Evolutionary conservation across 1,284 basidiomycete genomes (phyloP), one percentile per base, ranked within the genome.

Genomic region (Clitocybe nebularis): DNA sequence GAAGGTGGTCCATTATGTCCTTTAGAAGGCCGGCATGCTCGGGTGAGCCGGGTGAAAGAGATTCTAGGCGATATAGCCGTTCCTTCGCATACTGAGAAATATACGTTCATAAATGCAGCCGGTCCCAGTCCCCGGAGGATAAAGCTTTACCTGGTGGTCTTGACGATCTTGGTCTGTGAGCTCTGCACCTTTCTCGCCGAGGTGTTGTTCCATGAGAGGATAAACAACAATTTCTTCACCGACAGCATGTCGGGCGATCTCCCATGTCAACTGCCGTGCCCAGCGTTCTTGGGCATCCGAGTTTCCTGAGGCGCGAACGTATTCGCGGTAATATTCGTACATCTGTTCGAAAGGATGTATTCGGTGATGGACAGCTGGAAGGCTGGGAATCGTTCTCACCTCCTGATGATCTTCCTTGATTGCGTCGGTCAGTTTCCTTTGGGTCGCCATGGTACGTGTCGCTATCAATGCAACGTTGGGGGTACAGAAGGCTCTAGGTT

Each of bases 181-280:
- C 41, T 72, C 50, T 42, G 61, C 60, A 0, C 80, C 81, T 49
- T 74, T 58, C 1, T 62, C 58, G 3, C 79, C 79, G 39, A 84
- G 67, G 46, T 77, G 64, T 50, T 76, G 66, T 58, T 84, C 79
- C 71, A 84, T 75, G 39, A 83, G 66, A 4, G 81, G 81, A 51
- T 84, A 82, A 1, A 82, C 74, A 14, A 84, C 69, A 36, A 83
- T 72, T 57, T 84, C 81, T 55, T 84, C 81, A 4, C 75, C 79
- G 2, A 79, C 72, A 3, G 81, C 75, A 50, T 82, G 80, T 0
- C 78, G 68, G 0, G 76, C 78, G 29, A 81, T 63, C 58, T 80
- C 77, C 79, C 77, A 81, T 1, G 63, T 69, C 2, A 81, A 62
- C 52, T 79, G 77, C 34, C 69, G 67, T 0, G 73, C 67, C 75